Base-by-base conservation (phyloP, 352 stramenopile genomes). In the Globisporangium abappressorium region DNA sequence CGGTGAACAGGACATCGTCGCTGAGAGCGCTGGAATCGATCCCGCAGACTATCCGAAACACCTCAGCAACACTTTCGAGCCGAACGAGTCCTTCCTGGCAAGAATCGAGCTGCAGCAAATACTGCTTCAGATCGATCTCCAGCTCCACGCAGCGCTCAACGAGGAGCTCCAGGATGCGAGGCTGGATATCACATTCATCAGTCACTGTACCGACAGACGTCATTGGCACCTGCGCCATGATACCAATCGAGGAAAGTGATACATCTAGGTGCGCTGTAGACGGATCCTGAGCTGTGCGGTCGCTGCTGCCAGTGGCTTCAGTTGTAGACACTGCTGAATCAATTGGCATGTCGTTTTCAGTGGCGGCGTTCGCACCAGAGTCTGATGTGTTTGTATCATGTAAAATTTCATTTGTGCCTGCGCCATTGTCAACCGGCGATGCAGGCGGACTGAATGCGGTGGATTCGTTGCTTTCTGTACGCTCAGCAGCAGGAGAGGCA, bases 1-100 rank as follows among this genome's bases (percentile, higher is more conserved):
- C 62, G 28, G 7, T 33, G 30, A 22, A 56, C 4, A 61, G 20
- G 22, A 34, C 15, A 11, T 72, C 65, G 41, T 51, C 61, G 5
- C 62, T 64, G 5, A 76, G 38, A 36, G 22, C 28, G 11, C 2
- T 28, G 6, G 47, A n/a, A n/a, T 60, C 51, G 63, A 66, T 12
- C 15, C 72, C 67, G 49, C 68, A 58, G 57, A 84, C 60, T 43
- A 81, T 65, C 9, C 61, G 72, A 54, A 79, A n/a, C 20, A 84
- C 33, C 5, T 57, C 72, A 5, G 65, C 28, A 11, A 77, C 66
- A 63, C 71, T 79, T 34, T 72, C 58, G 20, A 58, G 61, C 22
- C 72, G 70, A 36, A 84, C 24, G 30, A 79, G 65, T 14, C 74
- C 72, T 58, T 57, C 34, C n/a, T 69, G 46, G 26, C 72, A 73